These are phyloP conservation scores for Sporopachydermia quercuum DNA, from an alignment of 805 yeast genomes.

Conservation along the genomic window DNA sequence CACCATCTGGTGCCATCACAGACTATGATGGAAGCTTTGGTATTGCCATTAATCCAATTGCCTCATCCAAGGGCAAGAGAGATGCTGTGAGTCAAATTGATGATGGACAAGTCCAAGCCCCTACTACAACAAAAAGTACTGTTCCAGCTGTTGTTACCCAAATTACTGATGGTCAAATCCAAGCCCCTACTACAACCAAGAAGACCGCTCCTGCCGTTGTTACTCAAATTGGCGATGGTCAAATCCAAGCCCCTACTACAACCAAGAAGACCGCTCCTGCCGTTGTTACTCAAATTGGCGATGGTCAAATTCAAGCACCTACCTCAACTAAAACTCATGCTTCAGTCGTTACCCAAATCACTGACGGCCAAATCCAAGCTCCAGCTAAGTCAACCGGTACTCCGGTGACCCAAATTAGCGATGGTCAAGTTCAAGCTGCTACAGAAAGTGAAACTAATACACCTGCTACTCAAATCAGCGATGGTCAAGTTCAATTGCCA, in stretches of 20 bases:
- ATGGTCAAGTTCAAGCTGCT: slow-evolving; percentile 26
- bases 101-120: slow-evolving; percentile 48
- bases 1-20: slow-evolving; percentile 39
- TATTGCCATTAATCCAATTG: slow-evolving; percentile 44
- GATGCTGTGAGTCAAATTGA: slow-evolving; percentile 38
- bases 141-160: slow-evolving; percentile 24
- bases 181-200: slow-evolving; percentile 19
- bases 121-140: slow-evolving; percentile 20
- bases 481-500: slow-evolving; percentile 20
- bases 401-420: slow-evolving; percentile 24
- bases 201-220: slow-evolving; percentile 9
- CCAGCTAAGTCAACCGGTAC: slow-evolving; percentile 16
- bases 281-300: slow-evolving; percentile 30
- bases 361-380: slow-evolving; percentile 24
- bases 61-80: slow-evolving; percentile 22
- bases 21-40: slow-evolving; percentile 47
- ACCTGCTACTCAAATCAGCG: slow-evolving; percentile 12
- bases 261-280: slow-evolving; percentile 20
- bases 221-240: slow-evolving; percentile 25
- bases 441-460: slow-evolving; percentile 5
- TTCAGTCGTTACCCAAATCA: slow-evolving; percentile 29
- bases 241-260: slow-evolving; percentile 22
- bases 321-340: too few species aligned
- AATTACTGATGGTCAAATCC: slow-evolving; percentile 34
- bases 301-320: slow-evolving; percentile 32